Conservation (phyloP, 345 rosid genomes). For the Eucalyptus regnans region DNA sequence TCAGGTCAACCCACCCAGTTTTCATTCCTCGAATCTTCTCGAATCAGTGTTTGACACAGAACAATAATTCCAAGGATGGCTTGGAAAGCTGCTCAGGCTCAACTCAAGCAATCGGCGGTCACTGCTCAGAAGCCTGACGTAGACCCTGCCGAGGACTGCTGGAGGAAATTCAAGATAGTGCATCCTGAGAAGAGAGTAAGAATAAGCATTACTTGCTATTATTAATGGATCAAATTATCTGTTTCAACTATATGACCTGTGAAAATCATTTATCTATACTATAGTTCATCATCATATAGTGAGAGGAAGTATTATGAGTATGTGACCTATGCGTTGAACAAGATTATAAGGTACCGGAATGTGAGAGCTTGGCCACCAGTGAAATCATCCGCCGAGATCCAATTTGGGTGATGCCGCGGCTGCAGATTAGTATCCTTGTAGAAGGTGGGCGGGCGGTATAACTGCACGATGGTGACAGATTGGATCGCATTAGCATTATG, state of each 20-base stretch:
- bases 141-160: slow-evolving; percentile 29
- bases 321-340: background rate
- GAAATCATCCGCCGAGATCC: slow-evolving; percentile 1
- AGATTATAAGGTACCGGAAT: background rate
- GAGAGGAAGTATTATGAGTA: background rate
- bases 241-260: background rate
- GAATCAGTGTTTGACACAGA: background rate
- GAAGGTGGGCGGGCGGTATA: background rate
- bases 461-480: background rate
- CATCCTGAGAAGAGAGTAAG: slow-evolving; percentile 15
- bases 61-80: background rate
- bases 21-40: background rate
- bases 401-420: slow-evolving; percentile 1
- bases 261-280: background rate
- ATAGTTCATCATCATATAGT: background rate
- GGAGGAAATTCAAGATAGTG: slow-evolving; percentile 31
- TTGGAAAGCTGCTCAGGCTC: slow-evolving; percentile 8
- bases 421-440: background rate
- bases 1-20: background rate
- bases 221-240: background rate
- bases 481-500: background rate
- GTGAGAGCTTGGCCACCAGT: slow-evolving; percentile 4
- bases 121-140: slow-evolving; percentile 28
- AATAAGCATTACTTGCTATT: background rate
- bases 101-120: slow-evolving; percentile 15